These are phyloP conservation scores for Trichoderma endophyticum DNA, from an alignment of 2,329 filamentous ascomycete species.

Conservation along the genomic window DNA sequence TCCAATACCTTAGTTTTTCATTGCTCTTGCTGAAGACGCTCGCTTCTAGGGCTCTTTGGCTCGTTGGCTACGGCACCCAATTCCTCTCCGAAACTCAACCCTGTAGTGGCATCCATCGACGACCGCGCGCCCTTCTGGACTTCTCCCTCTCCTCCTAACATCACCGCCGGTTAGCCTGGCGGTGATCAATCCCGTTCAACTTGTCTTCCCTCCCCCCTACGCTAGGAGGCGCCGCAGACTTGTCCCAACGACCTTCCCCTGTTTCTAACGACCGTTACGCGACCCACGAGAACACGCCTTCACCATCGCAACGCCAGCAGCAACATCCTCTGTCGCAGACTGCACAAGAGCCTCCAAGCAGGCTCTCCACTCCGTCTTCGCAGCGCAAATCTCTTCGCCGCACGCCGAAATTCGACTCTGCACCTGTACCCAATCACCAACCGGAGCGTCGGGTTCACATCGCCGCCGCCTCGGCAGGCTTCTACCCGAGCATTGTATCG, in stretches of 20 bases:
- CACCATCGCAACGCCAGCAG: constrained; percentile 46
- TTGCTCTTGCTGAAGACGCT: not conserved
- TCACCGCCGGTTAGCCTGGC: constrained; percentile 40
- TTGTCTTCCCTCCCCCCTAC: constrained; percentile 45
- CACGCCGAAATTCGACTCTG: constrained; percentile 49
- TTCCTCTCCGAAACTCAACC: not conserved
- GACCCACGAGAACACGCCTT: constrained; percentile 45
- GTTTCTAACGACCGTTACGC: constrained; percentile 55
- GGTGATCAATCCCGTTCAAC: constrained; percentile 34
- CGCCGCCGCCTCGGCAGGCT: constrained; percentile 47
- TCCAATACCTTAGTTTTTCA: not conserved
- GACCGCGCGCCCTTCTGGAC: not conserved
- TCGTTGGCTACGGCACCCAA: not conserved
- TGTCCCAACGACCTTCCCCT: constrained; percentile 42
- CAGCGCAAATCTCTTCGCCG: constrained; percentile 47
- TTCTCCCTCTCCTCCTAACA: not conserved
- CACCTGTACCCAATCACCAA: constrained; percentile 42
- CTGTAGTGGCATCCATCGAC: not conserved
- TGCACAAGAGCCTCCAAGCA: constrained; percentile 38
- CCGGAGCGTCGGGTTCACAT: constrained; percentile 42
- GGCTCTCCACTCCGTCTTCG: constrained; percentile 47
- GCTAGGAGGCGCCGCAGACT: constrained; percentile 42
- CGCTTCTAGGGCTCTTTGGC: not conserved
- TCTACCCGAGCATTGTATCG: constrained; percentile 40
- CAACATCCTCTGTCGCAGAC: constrained; percentile 28